Base-by-base conservation (phyloP, 345 rosid genomes). In the Hibiscus mutabilis region DNA sequence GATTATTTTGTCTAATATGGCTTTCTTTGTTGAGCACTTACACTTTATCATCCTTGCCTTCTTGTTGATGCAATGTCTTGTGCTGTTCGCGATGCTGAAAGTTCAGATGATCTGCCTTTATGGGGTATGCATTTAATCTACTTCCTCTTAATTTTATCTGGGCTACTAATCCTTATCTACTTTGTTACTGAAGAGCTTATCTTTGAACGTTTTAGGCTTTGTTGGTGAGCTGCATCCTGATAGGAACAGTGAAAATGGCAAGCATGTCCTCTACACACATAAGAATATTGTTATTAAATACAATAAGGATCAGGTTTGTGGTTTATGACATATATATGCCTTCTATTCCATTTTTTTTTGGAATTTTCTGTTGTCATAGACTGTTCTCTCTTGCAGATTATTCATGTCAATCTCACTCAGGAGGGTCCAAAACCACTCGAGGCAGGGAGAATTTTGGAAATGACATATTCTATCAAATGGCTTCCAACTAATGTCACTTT, bases 401-500 rank as follows among this genome's bases (percentile, higher is more conserved):
- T 91, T 78, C 92, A 91, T 81, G 97, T 89, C 35, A 91, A 86
- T 82, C 89, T 93, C 66, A 77, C 90, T 47, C 97, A 87, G 83
- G 98, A 89, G 44, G 77, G 75, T 78, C 89, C 88, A 69, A 89
- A 86, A 71, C 84, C 92, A 9, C 76, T 93, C 74, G 96, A 88
- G 82, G 87, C 77, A 58, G 96, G 93, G 61, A 89, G 60, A 72
- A 68, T 70, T 0, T 58, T 88, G 65, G 98, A 89, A 66, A 68
- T 91, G 87, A 93, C 96, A 35, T 93, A 86, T 77, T 88, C 97
- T 67, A 83, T 93, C 69, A 86, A 84, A 61, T 93, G 98, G 98
- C 75, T 74, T 51, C 76, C 84, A 62, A 93, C 91, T 27, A 80
- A 87, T 79, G 60, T 93, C 76, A 80, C 89, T 53, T 93, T 86